Evolutionary conservation across 495 filamentous ascomycete species (phyloP).

Genomic region (Bacidia gigantensis): DNA sequence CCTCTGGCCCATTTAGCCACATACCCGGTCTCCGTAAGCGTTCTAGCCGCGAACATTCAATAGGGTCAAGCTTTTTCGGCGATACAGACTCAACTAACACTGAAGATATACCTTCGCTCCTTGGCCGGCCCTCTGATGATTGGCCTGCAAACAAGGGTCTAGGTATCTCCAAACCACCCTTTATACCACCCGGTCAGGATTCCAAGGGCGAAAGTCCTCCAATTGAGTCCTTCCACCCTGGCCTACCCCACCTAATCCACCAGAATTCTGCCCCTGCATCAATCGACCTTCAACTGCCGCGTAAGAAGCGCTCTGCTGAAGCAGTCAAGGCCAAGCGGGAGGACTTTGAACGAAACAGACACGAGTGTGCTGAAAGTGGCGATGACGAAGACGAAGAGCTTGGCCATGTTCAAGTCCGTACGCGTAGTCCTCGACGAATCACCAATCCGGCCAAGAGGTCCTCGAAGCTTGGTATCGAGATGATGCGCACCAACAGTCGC

Average conservation of each 20-base stretch:
- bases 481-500: conserved; percentile 90
- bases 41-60: conserved; percentile 71
- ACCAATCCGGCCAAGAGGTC: conserved; percentile 23
- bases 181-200: conserved; percentile 16
- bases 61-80: conserved; percentile 73
- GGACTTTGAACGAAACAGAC: conserved; percentile 57
- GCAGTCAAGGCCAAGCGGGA: conserved; percentile 63
- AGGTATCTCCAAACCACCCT: conserved; percentile 44
- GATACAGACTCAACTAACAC: conserved; percentile 66
- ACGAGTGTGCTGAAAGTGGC: conserved; percentile 72
- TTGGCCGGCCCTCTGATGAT: conserved; percentile 58
- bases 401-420: conserved; percentile 42
- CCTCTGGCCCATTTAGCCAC: conserved; percentile 54
- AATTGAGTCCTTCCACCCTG: conserved; percentile 12
- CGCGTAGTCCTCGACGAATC: conserved; percentile 40
- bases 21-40: conserved; percentile 58
- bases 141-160: conserved; percentile 57
- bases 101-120: conserved; percentile 66
- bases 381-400: conserved; percentile 91
- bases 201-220: not conserved
- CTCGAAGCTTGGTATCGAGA: conserved; percentile 81
- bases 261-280: conserved; percentile 55
- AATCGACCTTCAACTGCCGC: conserved; percentile 41
- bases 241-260: conserved; percentile 40
- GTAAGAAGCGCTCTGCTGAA: conserved; percentile 63